A percentile compares a stretch with the other conserved stretches of the same genome.
These are phyloP conservation scores for Urochloa ruziziensis DNA, from an alignment of 176 grass and related monocot genomes.

Conservation along the genomic window DNA sequence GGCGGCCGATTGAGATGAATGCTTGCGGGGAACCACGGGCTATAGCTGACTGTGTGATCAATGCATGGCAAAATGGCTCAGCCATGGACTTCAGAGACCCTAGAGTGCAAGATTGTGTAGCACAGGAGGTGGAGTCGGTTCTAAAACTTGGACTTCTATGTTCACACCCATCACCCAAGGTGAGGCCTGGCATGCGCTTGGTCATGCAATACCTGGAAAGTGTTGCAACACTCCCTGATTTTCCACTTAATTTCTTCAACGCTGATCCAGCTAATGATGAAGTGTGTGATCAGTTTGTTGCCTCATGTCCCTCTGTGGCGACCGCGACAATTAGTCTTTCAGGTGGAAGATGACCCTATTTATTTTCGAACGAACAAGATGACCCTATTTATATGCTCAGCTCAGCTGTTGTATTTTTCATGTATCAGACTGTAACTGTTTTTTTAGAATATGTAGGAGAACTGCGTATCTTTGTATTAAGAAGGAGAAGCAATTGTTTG, in stretches of 20 bases:
- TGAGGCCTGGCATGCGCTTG: not conserved
- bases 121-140: not conserved
- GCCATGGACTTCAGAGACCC: not conserved
- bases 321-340: not conserved
- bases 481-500: too few relatives aligned
- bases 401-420: too few relatives aligned
- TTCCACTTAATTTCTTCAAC: not conserved
- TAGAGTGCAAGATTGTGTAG: not conserved
- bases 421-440: too few relatives aligned
- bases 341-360: not conserved
- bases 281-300: not conserved
- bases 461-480: too few relatives aligned
- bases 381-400: not conserved
- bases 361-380: too few relatives aligned
- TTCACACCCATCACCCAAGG: not conserved
- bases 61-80: not conserved
- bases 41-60: not conserved
- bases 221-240: not conserved
- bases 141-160: constrained; percentile 25
- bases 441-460: too few relatives aligned
- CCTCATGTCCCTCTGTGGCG: not conserved
- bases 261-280: not conserved
- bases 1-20: not conserved
- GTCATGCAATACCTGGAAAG: constrained; percentile 1
- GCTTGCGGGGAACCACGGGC: not conserved